phyloP scores from a whole-genome alignment of 371 early-diverging fungal genomes.

The Mortierella polycephala region DNA sequence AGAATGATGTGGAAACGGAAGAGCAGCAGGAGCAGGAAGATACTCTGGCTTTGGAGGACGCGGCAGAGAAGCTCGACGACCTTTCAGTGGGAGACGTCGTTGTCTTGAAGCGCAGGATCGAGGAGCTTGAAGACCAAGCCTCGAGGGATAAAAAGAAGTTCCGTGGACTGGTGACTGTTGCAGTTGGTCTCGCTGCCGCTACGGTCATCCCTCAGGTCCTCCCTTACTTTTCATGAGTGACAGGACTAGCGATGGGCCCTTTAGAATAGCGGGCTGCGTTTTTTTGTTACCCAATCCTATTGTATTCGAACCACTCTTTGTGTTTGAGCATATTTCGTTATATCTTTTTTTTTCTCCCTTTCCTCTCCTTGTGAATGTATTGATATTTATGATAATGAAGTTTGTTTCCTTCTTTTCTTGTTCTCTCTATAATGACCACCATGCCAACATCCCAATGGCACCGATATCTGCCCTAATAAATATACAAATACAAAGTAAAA shows the following conservation, averaged over 20 bases:
- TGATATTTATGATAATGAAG: too few species aligned
- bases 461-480: too few species aligned
- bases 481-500: too few species aligned
- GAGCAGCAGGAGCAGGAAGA: slow-evolving; percentile 7
- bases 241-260: background rate
- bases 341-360: background rate
- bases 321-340: background rate
- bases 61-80: slow-evolving; percentile 24
- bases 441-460: too few species aligned
- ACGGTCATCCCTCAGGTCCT: slow-evolving; percentile 50
- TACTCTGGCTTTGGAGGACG: slow-evolving; percentile 10
- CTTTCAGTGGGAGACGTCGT: slow-evolving; percentile 30
- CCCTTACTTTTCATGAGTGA: slow-evolving; percentile 42
- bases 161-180: slow-evolving; percentile 47
- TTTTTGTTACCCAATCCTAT: background rate
- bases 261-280: too few species aligned
- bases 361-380: background rate
- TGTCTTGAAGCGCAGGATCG: slow-evolving; percentile 49
- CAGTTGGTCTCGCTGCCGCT: slow-evolving; percentile 46
- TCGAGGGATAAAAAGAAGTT: slow-evolving; percentile 40
- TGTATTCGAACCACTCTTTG: too few species aligned
- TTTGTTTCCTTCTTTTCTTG: too few species aligned
- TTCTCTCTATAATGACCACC: too few species aligned
- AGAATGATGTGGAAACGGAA: background rate
- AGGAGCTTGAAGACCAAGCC: slow-evolving; percentile 45